These are phyloP conservation scores for Phaeosphaeriaceae sp. DNA, from an alignment of 2,329 filamentous ascomycete species.

Conservation along the genomic window DNA sequence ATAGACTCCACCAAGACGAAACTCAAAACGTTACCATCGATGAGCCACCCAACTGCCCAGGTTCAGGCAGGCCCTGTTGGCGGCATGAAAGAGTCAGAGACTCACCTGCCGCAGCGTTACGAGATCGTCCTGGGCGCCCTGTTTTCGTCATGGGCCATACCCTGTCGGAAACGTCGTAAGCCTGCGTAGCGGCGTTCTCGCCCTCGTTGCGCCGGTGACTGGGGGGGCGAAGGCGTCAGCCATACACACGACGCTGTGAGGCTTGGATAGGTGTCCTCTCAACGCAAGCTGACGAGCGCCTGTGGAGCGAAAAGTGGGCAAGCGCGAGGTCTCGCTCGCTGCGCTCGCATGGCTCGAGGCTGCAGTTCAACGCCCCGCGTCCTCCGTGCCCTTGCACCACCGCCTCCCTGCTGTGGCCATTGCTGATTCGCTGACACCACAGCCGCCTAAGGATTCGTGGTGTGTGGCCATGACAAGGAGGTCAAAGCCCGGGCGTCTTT, in stretches of 20 bases:
- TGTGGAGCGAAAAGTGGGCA: constrained; percentile 19
- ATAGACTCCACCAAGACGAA: constrained; percentile 38
- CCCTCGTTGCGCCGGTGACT: constrained; percentile 24
- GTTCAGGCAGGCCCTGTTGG: constrained; percentile 33
- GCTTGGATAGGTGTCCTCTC: constrained; percentile 27
- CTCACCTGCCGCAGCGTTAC: constrained; percentile 38
- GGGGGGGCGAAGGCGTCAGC: constrained; percentile 6
- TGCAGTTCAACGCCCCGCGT: constrained; percentile 22
- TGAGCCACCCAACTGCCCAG: constrained; percentile 27
- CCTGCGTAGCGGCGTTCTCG: constrained; percentile 32
- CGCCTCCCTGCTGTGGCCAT: constrained; percentile 1
- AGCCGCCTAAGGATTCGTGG: constrained; percentile 32
- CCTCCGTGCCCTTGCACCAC: constrained; percentile 2
- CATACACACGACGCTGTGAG: constrained; percentile 19
- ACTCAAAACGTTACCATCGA: constrained; percentile 41
- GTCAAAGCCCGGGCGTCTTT: constrained; percentile 29
- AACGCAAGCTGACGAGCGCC: constrained; percentile 29
- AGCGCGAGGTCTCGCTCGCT: constrained; percentile 14
- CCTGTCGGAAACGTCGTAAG: constrained; percentile 39
- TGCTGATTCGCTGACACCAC: constrained; percentile 26
- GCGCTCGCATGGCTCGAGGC: constrained; percentile 23
- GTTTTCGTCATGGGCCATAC: constrained; percentile 41
- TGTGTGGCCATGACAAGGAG: constrained; percentile 30
- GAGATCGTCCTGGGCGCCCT: constrained; percentile 39
- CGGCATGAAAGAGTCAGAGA: constrained; percentile 40